Evolutionary conservation across 345 rosid species (phyloP).

Genomic region (Arabidopsis arenosa): DNA sequence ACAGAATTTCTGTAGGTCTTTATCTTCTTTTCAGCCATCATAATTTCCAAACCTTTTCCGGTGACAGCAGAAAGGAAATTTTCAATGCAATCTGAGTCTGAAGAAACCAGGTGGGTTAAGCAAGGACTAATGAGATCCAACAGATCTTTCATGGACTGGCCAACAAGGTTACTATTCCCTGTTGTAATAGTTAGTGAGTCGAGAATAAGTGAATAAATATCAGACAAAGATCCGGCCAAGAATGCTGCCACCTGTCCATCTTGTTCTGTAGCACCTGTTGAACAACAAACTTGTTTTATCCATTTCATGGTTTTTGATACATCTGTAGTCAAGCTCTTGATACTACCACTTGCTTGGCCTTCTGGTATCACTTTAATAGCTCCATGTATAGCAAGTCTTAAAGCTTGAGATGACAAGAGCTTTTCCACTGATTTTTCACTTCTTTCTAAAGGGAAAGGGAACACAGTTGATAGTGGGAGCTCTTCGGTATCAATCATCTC

Average conservation of each 20-base stretch:
- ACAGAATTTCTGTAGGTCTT: constrained; percentile 46
- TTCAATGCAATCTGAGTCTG: constrained; percentile 50
- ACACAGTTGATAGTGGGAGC: constrained; percentile 37
- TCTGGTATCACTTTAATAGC: constrained; percentile 77
- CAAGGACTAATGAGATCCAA: constrained; percentile 59
- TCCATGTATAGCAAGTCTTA: constrained; percentile 61
- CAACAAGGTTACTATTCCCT: constrained; percentile 75
- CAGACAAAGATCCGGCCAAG: constrained; percentile 72
- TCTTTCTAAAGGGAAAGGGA: constrained; percentile 41
- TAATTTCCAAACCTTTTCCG: constrained; percentile 47
- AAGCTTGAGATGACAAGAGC: constrained; percentile 59
- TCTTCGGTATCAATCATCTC: constrained; percentile 33
- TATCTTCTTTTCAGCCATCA: constrained; percentile 41
- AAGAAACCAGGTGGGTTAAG: constrained; percentile 61
- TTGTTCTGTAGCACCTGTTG: constrained; percentile 35
- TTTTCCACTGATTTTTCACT: constrained; percentile 55
- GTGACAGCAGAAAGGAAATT: constrained; percentile 59
- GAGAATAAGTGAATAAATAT: constrained; percentile 62
- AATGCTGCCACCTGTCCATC: constrained; percentile 61
- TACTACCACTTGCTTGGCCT: constrained; percentile 82
- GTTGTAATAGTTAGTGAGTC: constrained; percentile 71
- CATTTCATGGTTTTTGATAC: constrained; percentile 66
- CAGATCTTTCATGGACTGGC: constrained; percentile 61
- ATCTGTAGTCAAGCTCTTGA: constrained; percentile 64
- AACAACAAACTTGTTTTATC: constrained; percentile 57